Conservation (phyloP, 1,139 yeast species). For the Blastobotrys arbuscula region DNA sequence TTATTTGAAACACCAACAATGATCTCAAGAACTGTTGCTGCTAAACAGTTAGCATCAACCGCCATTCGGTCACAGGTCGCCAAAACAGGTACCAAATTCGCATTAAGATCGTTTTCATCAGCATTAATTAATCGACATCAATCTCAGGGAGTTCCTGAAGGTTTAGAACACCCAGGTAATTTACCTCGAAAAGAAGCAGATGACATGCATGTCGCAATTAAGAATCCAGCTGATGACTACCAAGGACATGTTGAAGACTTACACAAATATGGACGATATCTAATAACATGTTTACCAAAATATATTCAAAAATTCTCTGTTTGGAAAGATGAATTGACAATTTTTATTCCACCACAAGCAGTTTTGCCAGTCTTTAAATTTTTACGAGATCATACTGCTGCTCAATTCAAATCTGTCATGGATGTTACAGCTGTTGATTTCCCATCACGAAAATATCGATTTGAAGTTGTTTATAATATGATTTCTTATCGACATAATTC, state of each 20-base stretch:
- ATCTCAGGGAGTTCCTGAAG: slow-evolving; percentile 28
- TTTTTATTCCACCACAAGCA: slow-evolving; percentile 73
- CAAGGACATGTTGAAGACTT: slow-evolving; percentile 64
- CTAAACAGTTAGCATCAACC: neutral
- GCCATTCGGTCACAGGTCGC: neutral
- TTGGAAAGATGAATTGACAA: slow-evolving; percentile 83
- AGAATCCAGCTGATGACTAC: slow-evolving; percentile 75
- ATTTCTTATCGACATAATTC: slow-evolving; percentile 80
- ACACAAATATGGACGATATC: slow-evolving; percentile 76
- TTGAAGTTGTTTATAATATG: slow-evolving; percentile 81
- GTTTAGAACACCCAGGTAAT: slow-evolving; percentile 27
- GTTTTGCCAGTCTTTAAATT: slow-evolving; percentile 64
- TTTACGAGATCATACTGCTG: slow-evolving; percentile 70
- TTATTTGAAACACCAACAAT: neutral
- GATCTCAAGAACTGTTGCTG: neutral
- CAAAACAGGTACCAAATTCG: neutral
- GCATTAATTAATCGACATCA: neutral
- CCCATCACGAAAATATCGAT: slow-evolving; percentile 78
- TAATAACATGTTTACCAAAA: slow-evolving; percentile 76
- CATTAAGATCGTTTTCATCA: neutral
- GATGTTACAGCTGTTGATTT: slow-evolving; percentile 86
- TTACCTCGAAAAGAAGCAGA: slow-evolving; percentile 31
- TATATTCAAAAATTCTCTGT: slow-evolving; percentile 78
- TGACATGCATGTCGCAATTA: slow-evolving; percentile 52
- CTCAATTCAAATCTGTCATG: slow-evolving; percentile 73